A percentile compares a stretch with the other conserved stretches of the same genome.
These are phyloP conservation scores for Plantago major DNA, from an alignment of 257 asterid species.

Conservation along the genomic window DNA sequence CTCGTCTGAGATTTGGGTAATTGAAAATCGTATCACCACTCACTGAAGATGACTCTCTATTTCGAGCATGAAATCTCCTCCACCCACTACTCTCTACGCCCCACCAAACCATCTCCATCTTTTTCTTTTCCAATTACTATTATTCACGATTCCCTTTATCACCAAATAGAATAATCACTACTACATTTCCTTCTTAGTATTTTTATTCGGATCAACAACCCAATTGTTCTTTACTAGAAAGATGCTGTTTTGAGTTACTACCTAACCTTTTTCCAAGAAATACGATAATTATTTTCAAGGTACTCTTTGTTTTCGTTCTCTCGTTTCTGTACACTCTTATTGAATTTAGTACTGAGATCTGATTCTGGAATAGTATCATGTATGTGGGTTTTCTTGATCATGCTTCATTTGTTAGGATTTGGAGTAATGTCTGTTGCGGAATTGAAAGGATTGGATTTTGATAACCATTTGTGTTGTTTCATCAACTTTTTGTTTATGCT, in stretches of 20 bases:
- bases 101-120: slow-evolving; percentile 11
- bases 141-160: not conserved
- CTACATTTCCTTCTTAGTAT: not conserved
- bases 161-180: not conserved
- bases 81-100: slow-evolving; percentile 49
- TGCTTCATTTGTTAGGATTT: slow-evolving; percentile 14
- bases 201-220: slow-evolving; percentile 12
- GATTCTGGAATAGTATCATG: slow-evolving; percentile 17
- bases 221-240: slow-evolving; percentile 19
- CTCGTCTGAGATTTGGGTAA: slow-evolving; percentile 25
- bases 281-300: slow-evolving; percentile 23
- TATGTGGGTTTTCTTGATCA: slow-evolving; percentile 14
- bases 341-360: slow-evolving; percentile 2
- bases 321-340: slow-evolving; percentile 11
- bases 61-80: slow-evolving; percentile 61
- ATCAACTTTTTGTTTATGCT: not conserved
- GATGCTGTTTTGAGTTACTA: slow-evolving; percentile 25
- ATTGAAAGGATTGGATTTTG: slow-evolving; percentile 2
- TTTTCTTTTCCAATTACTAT: not conserved
- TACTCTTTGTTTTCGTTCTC: too few relatives aligned
- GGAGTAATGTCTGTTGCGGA: not conserved
- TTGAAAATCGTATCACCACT: slow-evolving; percentile 56
- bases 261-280: slow-evolving; percentile 29
- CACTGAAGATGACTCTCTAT: slow-evolving; percentile 60
- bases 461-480: not conserved